These are phyloP conservation scores for Oropetium thomaeum DNA, from an alignment of 176 grass and related monocot species.

Conservation along the genomic window DNA sequence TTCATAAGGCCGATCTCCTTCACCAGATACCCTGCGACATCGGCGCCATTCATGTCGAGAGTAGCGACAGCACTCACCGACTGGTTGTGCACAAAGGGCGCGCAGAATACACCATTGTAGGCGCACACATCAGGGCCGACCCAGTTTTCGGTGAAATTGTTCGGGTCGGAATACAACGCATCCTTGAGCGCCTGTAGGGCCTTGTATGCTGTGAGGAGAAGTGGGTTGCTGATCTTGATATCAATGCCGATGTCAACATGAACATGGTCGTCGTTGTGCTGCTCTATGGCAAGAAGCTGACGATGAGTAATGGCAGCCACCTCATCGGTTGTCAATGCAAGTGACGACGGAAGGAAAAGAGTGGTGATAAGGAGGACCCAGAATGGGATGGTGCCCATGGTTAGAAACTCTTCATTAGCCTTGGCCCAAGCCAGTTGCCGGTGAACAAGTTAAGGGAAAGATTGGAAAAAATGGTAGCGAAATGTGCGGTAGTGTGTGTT, in stretches of 20 bases:
- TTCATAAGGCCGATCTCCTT: constrained; percentile 35
- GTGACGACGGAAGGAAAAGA: neutral
- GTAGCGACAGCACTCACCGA: constrained; percentile 22
- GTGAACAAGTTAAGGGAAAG: neutral
- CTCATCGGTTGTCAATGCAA: neutral
- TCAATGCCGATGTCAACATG: constrained; percentile 8
- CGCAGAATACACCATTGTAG: constrained; percentile 36
- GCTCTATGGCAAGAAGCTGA: neutral
- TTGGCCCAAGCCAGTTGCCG: constrained; percentile 12
- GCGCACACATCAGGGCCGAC: constrained; percentile 31
- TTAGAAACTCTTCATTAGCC: neutral
- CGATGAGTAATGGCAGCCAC: neutral
- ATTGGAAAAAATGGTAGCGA: neutral
- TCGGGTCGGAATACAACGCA: constrained; percentile 13
- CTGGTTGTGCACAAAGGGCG: neutral
- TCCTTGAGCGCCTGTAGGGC: constrained; percentile 10
- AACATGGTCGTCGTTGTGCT: neutral
- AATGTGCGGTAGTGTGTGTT: neutral
- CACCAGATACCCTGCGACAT: constrained; percentile 38
- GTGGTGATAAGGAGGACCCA: neutral
- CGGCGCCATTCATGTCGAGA: constrained; percentile 39
- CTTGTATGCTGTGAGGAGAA: neutral
- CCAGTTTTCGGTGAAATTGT: constrained; percentile 40
- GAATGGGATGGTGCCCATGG: neutral
- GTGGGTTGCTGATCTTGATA: constrained; percentile 31